These are phyloP conservation scores for Fusarium ambrosium DNA, from an alignment of 2,329 filamentous ascomycete genomes.

Conservation along the genomic window DNA sequence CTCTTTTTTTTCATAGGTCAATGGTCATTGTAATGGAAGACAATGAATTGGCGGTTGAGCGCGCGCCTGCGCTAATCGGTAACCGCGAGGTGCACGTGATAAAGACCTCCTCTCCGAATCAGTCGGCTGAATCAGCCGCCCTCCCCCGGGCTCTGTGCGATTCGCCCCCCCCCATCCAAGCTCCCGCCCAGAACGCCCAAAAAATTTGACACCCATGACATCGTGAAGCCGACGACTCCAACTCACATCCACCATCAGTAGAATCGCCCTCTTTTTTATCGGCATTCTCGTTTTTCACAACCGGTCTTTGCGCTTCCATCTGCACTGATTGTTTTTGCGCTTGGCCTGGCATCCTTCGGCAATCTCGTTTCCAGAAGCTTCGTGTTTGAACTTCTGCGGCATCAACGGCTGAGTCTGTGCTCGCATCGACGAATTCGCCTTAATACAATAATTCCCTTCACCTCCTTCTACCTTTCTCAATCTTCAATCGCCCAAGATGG, in stretches of 20 bases:
- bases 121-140: slow-evolving; percentile 44
- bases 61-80: slow-evolving; percentile 1
- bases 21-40: not conserved
- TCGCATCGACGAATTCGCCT: slow-evolving; percentile 10
- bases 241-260: slow-evolving; percentile 36
- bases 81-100: slow-evolving; percentile 40
- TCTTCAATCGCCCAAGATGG: slow-evolving; percentile 73
- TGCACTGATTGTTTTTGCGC: slow-evolving; percentile 3
- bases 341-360: not conserved
- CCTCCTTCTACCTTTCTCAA: slow-evolving; percentile 6
- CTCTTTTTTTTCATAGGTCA: too few species aligned
- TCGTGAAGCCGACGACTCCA: slow-evolving; percentile 47
- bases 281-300: slow-evolving; percentile 14
- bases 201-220: slow-evolving; percentile 47
- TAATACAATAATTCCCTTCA: slow-evolving; percentile 21
- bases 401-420: not conserved
- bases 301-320: not conserved
- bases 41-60: not conserved
- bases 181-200: slow-evolving; percentile 34
- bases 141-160: slow-evolving; percentile 11
- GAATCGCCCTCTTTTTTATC: slow-evolving; percentile 31
- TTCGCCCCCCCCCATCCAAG: slow-evolving; percentile 4
- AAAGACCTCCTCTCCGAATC: slow-evolving; percentile 28
- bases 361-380: slow-evolving; percentile 7
- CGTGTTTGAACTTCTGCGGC: slow-evolving; percentile 8